Conservation (phyloP, 257 asterid species). For the Lithospermum erythrorhizon region DNA sequence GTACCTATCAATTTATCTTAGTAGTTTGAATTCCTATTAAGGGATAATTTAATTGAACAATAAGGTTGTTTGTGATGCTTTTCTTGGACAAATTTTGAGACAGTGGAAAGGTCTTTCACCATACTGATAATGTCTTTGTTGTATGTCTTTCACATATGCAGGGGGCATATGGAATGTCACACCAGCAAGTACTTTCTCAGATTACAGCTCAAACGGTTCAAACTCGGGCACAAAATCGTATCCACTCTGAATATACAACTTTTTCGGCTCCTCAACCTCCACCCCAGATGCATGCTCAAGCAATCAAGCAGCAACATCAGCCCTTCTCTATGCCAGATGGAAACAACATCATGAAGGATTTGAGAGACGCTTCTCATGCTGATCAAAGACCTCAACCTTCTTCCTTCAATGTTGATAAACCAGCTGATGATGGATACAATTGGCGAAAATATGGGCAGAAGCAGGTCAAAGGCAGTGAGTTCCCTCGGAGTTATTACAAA, state of each 20-base stretch:
- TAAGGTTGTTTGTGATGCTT: too few species aligned
- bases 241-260: slow-evolving; percentile 31
- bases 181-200: slow-evolving; percentile 51
- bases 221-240: slow-evolving; percentile 28
- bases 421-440: slow-evolving; percentile 45
- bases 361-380: slow-evolving; percentile 26
- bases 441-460: slow-evolving; percentile 55
- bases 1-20: too few species aligned
- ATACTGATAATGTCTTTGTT: too few species aligned
- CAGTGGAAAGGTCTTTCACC: too few species aligned
- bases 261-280: slow-evolving; percentile 24
- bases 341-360: slow-evolving; percentile 22
- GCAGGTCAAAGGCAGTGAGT: slow-evolving; percentile 50
- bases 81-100: too few species aligned
- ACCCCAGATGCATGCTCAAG: slow-evolving; percentile 18
- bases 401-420: slow-evolving; percentile 35
- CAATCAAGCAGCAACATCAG: slow-evolving; percentile 23
- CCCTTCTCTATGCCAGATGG: slow-evolving; percentile 15
- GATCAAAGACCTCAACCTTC: slow-evolving; percentile 39
- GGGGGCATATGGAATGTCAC: slow-evolving; percentile 46
- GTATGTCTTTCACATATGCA: too few species aligned
- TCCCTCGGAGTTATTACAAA: slow-evolving; percentile 56
- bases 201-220: slow-evolving; percentile 35
- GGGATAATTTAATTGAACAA: too few species aligned
- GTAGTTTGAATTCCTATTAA: too few species aligned